Base-by-base conservation (phyloP, 441 rosid genomes). In the Euphorbia schlechtendalii region DNA sequence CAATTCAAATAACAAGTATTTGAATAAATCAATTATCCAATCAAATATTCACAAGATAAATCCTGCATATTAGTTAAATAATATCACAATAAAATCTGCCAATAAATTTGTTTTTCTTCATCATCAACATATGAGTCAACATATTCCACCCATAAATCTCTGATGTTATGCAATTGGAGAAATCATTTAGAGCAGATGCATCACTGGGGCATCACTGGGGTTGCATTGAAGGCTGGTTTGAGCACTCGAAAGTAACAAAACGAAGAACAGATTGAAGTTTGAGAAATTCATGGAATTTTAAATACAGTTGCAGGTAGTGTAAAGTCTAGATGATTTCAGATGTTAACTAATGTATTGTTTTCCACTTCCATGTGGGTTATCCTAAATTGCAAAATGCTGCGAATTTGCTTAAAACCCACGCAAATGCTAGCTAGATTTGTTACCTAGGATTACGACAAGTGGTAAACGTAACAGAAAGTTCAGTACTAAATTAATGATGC, bases 141-240 rank as follows among this genome's bases (percentile, higher is more conserved):
- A n/a, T 48, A 3, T 3, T 51, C 89, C 87, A 86, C 4, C 68
- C 84, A 0, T 65, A 71, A 69, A 84, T 77, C 4, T 63, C 67
- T 13, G 76, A 72, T 4, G 76, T 74, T 62, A 86, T 67, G 45
- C 73, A 75, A 1, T 67, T 51, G 73, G 63, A 27, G 74, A 90
- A 84, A 63, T 65, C 82, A 30, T 18, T 76, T 25, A 90, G 77
- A 12, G 88, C 89, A n/a, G n/a, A n/a, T n/a, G n/a, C n/a, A n/a
- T n/a, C n/a, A n/a, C n/a, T 7, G 14, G 66, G 46, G 72, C 70
- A 72, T 90, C 95, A 66, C 61, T 59, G 46, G 73, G n/a, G 65
- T 79, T 66, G 81, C 96, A 88, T 11, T 80, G 60, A 45, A 74
- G 52, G 21, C 21, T 15, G 51, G 74, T 66, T 64, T 61, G 80